Evolutionary conservation across 2,329 filamentous ascomycete genomes (phyloP).

Genomic region (Cucurbitaria berberidis): DNA sequence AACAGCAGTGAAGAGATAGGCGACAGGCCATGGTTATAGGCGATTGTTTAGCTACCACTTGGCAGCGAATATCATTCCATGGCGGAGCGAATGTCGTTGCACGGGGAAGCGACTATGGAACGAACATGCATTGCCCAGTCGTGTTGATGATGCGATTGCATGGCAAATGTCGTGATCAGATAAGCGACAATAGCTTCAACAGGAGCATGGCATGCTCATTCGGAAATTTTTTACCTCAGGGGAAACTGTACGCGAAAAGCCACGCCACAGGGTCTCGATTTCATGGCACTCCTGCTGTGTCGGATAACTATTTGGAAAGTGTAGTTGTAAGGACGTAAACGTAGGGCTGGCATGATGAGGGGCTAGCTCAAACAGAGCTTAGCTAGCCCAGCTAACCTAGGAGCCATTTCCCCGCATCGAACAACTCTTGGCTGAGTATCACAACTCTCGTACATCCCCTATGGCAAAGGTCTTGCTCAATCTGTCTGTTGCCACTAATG

Average conservation of each 20-base stretch:
- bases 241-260: slow-evolving; percentile 1
- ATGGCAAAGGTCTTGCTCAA: no score
- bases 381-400: background rate
- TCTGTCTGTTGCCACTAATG: background rate
- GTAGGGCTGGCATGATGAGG: background rate
- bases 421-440: background rate
- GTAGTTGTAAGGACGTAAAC: background rate
- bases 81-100: no score
- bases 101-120: no score
- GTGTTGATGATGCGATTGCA: slow-evolving; percentile 17
- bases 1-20: background rate
- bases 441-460: background rate
- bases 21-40: slow-evolving; percentile 14
- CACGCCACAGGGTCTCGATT: background rate
- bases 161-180: slow-evolving; percentile 17
- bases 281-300: background rate
- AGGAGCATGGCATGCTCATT: background rate
- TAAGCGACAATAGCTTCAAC: slow-evolving; percentile 1
- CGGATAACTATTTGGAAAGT: background rate
- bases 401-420: background rate
- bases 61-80: slow-evolving; percentile 7
- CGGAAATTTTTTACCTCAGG: no score
- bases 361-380: background rate
- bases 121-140: background rate
- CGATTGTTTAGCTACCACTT: slow-evolving; percentile 14